Evolutionary conservation across 2,329 filamentous ascomycete species (phyloP).

Genomic region (Elsinoe fawcettii): DNA sequence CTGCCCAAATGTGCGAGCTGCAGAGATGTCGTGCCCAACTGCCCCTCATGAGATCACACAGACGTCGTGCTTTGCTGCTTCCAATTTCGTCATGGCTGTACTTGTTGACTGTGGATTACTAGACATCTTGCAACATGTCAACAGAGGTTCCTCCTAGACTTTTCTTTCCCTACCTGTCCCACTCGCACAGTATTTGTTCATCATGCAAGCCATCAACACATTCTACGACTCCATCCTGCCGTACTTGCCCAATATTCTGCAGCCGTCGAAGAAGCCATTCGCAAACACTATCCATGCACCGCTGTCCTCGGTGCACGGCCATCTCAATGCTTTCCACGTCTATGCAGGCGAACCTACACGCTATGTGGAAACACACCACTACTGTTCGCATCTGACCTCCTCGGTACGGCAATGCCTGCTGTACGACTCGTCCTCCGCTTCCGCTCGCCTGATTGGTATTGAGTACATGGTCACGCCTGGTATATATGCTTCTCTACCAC

Average conservation of each 20-base stretch:
- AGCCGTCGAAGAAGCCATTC: neutral
- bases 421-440: conserved; percentile 62
- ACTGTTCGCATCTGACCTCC: conserved; percentile 62
- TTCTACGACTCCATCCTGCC: neutral
- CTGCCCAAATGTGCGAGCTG: neutral
- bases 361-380: conserved; percentile 72
- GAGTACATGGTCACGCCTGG: conserved; percentile 77
- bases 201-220: neutral
- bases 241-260: neutral
- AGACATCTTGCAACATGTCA: neutral
- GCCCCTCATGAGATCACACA: conserved; percentile 3
- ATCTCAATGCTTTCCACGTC: conserved; percentile 79
- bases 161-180: neutral
- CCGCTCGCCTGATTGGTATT: conserved; percentile 69
- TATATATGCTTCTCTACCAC: conserved; percentile 58
- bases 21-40: neutral
- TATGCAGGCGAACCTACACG: conserved; percentile 66
- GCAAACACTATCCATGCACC: neutral
- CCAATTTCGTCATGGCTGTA: conserved; percentile 2
- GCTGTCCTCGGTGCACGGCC: conserved; percentile 41
- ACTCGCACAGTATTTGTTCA: neutral
- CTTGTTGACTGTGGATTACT: neutral
- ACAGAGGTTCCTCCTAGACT: neutral
- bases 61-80: neutral
- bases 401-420: conserved; percentile 80